Conservation (phyloP, 1,139 yeast species). For the Yamadazyma oceani region DNA sequence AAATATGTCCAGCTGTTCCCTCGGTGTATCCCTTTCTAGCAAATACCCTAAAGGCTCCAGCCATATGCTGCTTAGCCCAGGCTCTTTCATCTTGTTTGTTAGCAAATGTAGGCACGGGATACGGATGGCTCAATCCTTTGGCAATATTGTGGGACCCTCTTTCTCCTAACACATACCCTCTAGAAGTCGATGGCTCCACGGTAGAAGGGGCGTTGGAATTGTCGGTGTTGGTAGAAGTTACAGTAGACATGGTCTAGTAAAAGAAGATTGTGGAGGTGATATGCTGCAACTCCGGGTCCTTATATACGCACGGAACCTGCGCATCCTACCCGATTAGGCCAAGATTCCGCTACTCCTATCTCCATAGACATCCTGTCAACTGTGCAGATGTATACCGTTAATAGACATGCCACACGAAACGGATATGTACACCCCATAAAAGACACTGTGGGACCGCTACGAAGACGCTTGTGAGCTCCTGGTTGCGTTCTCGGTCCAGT, state of each 20-base stretch:
- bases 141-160: slow-evolving; percentile 59
- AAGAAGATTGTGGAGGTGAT: no score
- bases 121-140: slow-evolving; percentile 49
- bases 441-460: no score
- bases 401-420: no score
- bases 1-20: slow-evolving; percentile 81
- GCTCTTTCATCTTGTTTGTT: slow-evolving; percentile 53
- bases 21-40: slow-evolving; percentile 74
- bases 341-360: slow-evolving; percentile 2
- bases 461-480: no score
- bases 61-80: slow-evolving; percentile 74
- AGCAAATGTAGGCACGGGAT: slow-evolving; percentile 50
- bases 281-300: no score
- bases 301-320: background rate
- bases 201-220: slow-evolving; percentile 4
- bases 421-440: no score
- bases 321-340: slow-evolving; percentile 4
- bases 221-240: background rate
- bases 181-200: slow-evolving; percentile 26
- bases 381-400: no score
- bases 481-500: no score
- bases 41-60: slow-evolving; percentile 78
- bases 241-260: no score
- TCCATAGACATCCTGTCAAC: no score
- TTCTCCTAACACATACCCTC: slow-evolving; percentile 63